phyloP scores from a whole-genome alignment of 805 yeast genomes.

The Metschnikowia proteae region DNA sequence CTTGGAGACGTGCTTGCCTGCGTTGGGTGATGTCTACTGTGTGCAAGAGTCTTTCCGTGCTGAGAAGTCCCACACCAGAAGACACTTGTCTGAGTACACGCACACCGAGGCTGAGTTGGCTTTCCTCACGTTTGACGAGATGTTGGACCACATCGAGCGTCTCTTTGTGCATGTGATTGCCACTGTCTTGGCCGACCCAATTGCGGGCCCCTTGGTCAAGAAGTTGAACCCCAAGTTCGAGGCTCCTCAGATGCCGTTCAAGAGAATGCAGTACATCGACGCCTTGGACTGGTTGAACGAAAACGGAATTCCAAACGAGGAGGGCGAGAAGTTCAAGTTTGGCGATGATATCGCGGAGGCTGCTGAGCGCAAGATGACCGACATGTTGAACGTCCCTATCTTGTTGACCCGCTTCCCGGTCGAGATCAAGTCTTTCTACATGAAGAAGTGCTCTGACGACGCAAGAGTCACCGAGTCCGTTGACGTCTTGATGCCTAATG shows the following conservation, averaged over 20 bases:
- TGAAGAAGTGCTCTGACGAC: constrained; percentile 89
- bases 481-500: constrained; percentile 98
- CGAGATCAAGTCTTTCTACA: constrained; percentile 95
- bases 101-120: constrained; percentile 95
- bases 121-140: constrained; percentile 81
- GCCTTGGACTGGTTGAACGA: constrained; percentile 97
- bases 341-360: constrained; percentile 99
- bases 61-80: constrained; percentile 96
- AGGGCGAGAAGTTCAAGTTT: constrained; percentile 85
- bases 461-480: constrained; percentile 96
- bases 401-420: constrained; percentile 93
- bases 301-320: constrained; percentile 91
- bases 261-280: constrained; percentile 84
- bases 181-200: constrained; percentile 81
- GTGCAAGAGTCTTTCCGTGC: constrained; percentile 99
- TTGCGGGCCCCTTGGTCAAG: constrained; percentile 84
- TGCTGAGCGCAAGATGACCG: constrained; percentile 98
- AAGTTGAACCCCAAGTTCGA: constrained; percentile 90
- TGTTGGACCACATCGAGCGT: constrained; percentile 80
- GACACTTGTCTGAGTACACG: constrained; percentile 95
- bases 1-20: constrained; percentile 92
- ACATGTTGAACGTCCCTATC: constrained; percentile 87
- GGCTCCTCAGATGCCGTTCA: constrained; percentile 82
- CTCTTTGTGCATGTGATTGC: constrained; percentile 66
- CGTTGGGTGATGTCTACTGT: constrained; percentile 95